These are phyloP conservation scores for Cetraspora pellucida DNA, from an alignment of 192 early-diverging fungal genomes.

Conservation along the genomic window DNA sequence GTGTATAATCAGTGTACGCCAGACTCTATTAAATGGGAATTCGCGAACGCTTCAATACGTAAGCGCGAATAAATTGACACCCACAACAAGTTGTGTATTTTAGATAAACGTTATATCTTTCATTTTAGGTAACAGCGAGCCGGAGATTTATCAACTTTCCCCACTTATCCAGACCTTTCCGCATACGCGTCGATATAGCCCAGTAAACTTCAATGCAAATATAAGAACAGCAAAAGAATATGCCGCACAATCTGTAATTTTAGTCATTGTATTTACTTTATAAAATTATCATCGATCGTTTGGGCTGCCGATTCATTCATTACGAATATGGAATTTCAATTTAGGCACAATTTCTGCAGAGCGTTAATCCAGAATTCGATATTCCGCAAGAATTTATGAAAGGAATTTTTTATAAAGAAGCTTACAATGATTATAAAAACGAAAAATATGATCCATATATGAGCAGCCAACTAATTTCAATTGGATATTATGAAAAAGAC, in stretches of 20 bases:
- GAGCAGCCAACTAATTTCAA: slow-evolving; percentile 13
- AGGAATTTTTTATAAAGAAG: background rate
- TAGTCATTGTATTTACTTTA: too few species aligned
- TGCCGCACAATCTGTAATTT: background rate
- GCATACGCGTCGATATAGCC: slow-evolving; percentile 15
- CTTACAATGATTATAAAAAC: background rate
- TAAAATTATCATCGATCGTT: background rate
- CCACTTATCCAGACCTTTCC: slow-evolving; percentile 28
- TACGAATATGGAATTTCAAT: background rate
- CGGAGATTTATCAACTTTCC: background rate
- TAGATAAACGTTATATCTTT: background rate
- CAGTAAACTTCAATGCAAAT: background rate
- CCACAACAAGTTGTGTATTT: background rate
- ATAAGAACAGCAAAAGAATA: background rate
- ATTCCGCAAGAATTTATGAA: slow-evolving; percentile 6
- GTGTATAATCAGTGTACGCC: background rate
- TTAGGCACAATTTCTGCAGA: slow-evolving; percentile 2
- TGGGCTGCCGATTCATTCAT: background rate
- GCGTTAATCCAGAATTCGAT: slow-evolving; percentile 21
- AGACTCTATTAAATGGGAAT: background rate
- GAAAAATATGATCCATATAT: slow-evolving; percentile 12
- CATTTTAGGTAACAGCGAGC: background rate
- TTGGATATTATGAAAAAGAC: background rate
- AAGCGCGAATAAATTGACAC: background rate
- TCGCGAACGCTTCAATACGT: slow-evolving; percentile 1